Percentiles rank a stretch among this genome's conserved stretches.
These are phyloP conservation scores for Mortierella sp. DNA, from an alignment of 371 early-diverging fungal genomes.

Conservation along the genomic window DNA sequence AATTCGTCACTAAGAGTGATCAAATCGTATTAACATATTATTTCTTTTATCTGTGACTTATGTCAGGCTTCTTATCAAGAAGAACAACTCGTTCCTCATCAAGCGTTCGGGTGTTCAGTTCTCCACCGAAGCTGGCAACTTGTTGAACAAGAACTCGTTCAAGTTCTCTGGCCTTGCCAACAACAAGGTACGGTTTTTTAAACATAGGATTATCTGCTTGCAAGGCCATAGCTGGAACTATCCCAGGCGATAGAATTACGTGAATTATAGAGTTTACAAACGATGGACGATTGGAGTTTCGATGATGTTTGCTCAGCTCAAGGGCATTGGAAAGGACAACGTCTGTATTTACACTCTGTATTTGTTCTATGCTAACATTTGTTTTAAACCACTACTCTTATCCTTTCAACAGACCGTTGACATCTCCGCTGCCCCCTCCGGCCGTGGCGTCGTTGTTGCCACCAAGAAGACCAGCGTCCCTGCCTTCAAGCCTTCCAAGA, in stretches of 20 bases:
- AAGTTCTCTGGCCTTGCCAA: slow-evolving; percentile 90
- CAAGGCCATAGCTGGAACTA: background rate
- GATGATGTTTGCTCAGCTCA: too few relatives aligned
- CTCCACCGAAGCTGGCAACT: slow-evolving; percentile 86
- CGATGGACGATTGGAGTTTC: too few relatives aligned
- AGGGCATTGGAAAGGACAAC: too few relatives aligned
- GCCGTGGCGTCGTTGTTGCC: slow-evolving; percentile 74
- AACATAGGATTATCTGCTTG: background rate
- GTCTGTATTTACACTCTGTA: background rate
- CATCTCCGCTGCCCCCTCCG: slow-evolving; percentile 68
- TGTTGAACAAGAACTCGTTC: slow-evolving; percentile 86
- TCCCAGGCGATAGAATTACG: background rate
- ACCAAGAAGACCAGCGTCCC: slow-evolving; percentile 66
- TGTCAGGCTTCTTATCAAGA: slow-evolving; percentile 86
- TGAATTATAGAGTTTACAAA: too few relatives aligned
- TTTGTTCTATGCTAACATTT: background rate
- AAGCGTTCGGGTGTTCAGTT: slow-evolving; percentile 88
- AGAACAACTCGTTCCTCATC: slow-evolving; percentile 89
- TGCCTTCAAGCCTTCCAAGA: slow-evolving; percentile 59
- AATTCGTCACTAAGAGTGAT: background rate
- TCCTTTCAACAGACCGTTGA: slow-evolving; percentile 67
- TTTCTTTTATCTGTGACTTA: background rate
- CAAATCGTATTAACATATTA: background rate
- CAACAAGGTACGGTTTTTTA: slow-evolving; percentile 69
- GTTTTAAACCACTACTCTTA: background rate